Evolutionary conservation across 2,329 filamentous ascomycete genomes (phyloP), one percentile per base, ranked within the genome.

Genomic region (Blastomyces parvus): DNA sequence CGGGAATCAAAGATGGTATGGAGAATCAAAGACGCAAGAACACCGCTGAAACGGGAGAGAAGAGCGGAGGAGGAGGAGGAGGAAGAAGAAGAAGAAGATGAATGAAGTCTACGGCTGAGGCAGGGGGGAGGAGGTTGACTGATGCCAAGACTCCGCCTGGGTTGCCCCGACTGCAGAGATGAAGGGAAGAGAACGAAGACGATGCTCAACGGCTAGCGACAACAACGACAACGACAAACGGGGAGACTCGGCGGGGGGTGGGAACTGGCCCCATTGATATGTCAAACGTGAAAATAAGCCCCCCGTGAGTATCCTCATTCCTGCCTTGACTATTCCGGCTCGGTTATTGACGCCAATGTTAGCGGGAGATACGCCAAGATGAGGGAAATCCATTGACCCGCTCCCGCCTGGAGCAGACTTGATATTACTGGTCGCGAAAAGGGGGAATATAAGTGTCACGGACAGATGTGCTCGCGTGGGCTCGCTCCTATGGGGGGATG

Each of bases 251-350:
- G n/a, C 7, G 2, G 25, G 30, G 17, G n/a, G 17, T 14, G 42
- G 58, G 42, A 59, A 13, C 17, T 48, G 58, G 22, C 27, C 33
- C 14, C 58, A 42, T 59, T 59, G 42, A 59, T 59, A 48, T 46
- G 30, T 17, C n/a, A 30, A 36, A 27, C 58, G 8, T 46, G 30
- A 30, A 44, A 46, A n/a, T 8, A 11, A 33, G 40, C 8, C n/a
- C n/a, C n/a, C 25, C 13, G 40, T 30, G 25, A 3, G 17, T 33
- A 46, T 48, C 40, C 40, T 48, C 25, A 2, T 9, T 33, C 17
- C 11, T 4, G 14, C 36, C 38, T 14, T 17, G 25, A 27, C 40
- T 42, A 27, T 27, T 17, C 27, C 22, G 6, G 22, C 42, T 36
- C 42, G 25, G n/a, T 19, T 59, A 59, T n/a, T 22, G 46, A 30